Conservation (phyloP, 2,329 filamentous ascomycete genomes). For the Fusarium continuum region DNA sequence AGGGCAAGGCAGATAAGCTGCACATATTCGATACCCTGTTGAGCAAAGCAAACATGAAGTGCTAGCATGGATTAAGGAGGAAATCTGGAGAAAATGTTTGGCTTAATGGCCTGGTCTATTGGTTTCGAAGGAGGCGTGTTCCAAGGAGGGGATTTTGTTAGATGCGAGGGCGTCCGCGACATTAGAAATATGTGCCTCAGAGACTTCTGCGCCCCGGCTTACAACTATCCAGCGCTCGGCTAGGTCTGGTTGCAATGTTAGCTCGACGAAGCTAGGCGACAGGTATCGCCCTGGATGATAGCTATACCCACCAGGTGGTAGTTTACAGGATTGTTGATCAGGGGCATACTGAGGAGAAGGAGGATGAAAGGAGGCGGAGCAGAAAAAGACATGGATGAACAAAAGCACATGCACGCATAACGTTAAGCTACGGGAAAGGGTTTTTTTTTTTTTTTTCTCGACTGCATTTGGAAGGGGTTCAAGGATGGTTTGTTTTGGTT, state of each 20-base stretch:
- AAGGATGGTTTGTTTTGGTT: slow-evolving; percentile 32
- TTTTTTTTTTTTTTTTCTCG: slow-evolving; percentile 28
- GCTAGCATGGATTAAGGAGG: slow-evolving; percentile 8
- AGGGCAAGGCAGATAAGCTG: slow-evolving; percentile 14
- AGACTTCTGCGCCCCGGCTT: slow-evolving; percentile 11
- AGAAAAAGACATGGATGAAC: slow-evolving; percentile 36
- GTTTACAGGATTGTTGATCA: slow-evolving; percentile 4
- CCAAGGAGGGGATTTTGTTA: slow-evolving; percentile 20
- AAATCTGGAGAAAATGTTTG: slow-evolving; percentile 7
- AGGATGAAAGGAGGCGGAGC: slow-evolving; percentile 7
- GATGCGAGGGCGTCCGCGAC: slow-evolving; percentile 13
- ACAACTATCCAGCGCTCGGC: not conserved
- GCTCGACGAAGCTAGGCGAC: not conserved
- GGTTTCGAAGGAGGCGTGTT: slow-evolving; percentile 30
- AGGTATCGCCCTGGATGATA: not conserved
- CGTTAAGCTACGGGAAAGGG: slow-evolving; percentile 33
- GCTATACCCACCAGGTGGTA: not conserved
- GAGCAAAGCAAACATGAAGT: slow-evolving; percentile 14
- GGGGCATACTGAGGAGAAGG: not conserved
- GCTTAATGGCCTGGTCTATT: slow-evolving; percentile 26
- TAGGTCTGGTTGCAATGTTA: not conserved
- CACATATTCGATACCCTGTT: slow-evolving; percentile 30
- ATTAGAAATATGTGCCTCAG: slow-evolving; percentile 36
- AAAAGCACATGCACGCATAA: slow-evolving; percentile 40
- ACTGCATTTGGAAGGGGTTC: slow-evolving; percentile 45